These are phyloP conservation scores for Fraxinus albicans DNA, from an alignment of 305 asterid species.

Conservation along the genomic window DNA sequence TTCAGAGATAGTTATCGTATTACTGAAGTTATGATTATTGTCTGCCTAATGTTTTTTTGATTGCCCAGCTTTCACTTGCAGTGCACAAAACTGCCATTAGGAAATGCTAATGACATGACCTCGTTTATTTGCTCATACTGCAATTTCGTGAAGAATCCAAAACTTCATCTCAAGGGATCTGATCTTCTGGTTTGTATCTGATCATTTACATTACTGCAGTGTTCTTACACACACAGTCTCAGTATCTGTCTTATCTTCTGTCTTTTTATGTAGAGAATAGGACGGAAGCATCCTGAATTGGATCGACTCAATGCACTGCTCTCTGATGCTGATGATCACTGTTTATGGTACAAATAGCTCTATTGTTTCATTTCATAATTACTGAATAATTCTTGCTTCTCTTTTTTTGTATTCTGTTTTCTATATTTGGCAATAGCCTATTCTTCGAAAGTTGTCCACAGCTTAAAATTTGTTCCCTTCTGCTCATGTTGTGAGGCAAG, in stretches of 20 bases:
- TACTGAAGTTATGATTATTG: slow-evolving; percentile 7
- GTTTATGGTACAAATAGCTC: slow-evolving; percentile 57
- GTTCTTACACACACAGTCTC: slow-evolving; percentile 9
- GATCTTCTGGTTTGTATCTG: slow-evolving; percentile 59
- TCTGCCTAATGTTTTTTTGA: slow-evolving; percentile 21
- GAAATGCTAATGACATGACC: slow-evolving; percentile 30
- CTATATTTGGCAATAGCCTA: background rate
- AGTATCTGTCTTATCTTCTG: slow-evolving; percentile 29
- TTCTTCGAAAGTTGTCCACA: background rate
- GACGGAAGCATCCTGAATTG: slow-evolving; percentile 55
- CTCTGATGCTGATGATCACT: slow-evolving; percentile 61
- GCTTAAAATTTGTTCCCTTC: slow-evolving; percentile 4
- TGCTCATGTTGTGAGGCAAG: background rate
- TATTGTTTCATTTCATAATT: slow-evolving; percentile 13
- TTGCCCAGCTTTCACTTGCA: slow-evolving; percentile 67
- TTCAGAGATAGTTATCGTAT: background rate
- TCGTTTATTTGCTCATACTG: slow-evolving; percentile 62
- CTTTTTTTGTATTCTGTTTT: background rate
- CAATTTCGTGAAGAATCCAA: slow-evolving; percentile 45
- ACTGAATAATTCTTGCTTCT: background rate
- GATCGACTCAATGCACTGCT: slow-evolving; percentile 55
- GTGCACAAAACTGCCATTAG: slow-evolving; percentile 42
- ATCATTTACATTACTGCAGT: slow-evolving; percentile 17
- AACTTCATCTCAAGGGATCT: slow-evolving; percentile 49
- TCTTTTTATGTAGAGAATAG: slow-evolving; percentile 53